Percentiles rank a stretch among this genome's conserved stretches.
Evolutionary conservation across 129 eudicot species (phyloP).

Genomic region (Helianthus annuus): DNA sequence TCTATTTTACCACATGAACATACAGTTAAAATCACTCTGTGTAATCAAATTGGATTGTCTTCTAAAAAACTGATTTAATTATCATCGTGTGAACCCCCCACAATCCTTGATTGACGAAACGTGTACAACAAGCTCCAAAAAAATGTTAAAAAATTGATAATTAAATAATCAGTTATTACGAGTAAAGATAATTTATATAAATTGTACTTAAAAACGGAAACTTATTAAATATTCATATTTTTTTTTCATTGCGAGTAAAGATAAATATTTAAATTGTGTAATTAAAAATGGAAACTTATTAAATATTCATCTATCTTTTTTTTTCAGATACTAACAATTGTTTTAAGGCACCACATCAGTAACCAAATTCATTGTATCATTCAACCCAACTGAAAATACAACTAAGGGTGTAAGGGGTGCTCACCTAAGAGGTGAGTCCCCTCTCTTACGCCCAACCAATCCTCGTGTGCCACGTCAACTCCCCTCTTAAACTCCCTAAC

Average conservation of each 20-base stretch:
- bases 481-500: too few species aligned
- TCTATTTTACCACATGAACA: not conserved
- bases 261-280: not conserved
- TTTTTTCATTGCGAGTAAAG: too few species aligned
- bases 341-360: not conserved
- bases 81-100: not conserved
- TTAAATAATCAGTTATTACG: not conserved
- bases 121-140: slow-evolving; percentile 28
- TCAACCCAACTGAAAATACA: not conserved
- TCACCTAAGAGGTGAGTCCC: too few species aligned
- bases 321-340: not conserved
- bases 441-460: too few species aligned
- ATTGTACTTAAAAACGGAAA: slow-evolving; percentile 12
- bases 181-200: not conserved
- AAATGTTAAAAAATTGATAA: slow-evolving; percentile 9
- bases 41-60: not conserved
- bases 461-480: too few species aligned
- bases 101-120: slow-evolving; percentile 6
- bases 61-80: not conserved
- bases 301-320: slow-evolving; percentile 8
- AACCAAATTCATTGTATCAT: not conserved
- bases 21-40: not conserved
- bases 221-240: slow-evolving; percentile 12
- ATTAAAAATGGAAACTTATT: slow-evolving; percentile 9
- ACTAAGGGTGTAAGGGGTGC: too few species aligned